Base-by-base conservation (phyloP, 306 rosid genomes). In the Herpetospermum pedunculosum region DNA sequence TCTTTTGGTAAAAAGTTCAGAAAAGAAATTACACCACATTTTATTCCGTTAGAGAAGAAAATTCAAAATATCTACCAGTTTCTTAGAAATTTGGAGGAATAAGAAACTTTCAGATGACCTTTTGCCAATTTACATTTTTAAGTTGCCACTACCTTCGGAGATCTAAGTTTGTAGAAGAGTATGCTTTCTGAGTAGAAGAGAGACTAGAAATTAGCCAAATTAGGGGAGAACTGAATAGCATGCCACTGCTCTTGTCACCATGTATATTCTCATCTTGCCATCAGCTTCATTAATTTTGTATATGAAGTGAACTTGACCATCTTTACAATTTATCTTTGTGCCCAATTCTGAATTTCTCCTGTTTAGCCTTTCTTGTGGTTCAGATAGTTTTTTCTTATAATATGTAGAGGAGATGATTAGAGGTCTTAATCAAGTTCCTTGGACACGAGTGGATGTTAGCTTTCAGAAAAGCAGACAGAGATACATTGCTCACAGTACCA, bases 381-480 rank as follows among this genome's bases (percentile, higher is more conserved):
- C 55, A 46, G 16, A 38, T 54, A 68, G n/a, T n/a, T 70, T 75
- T 38, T 59, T 80, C 63, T 76, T 65, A 13, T 13, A 54, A 28
- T 35, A 7, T 80, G 83, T 46, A 94, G 98, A 94, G 88, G 88
- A 80, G 79, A 91, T 94, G 97, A 84, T 94, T 79, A 85, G 87
- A 77, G 99, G 99, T 55, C 97, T 91, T 76, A 89, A 86, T 48
- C 88, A 79, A 79, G 97, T 91, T 70, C 86, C 87, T 18, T 94
- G 99, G 98, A 96, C 87, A 79, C 95, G 99, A 49, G 96, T 94
- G 55, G 96, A 94, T 84, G 97, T 94, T 70, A 94, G 99, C 82
- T 94, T 94, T 81, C 88, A 74, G 8, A 89, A 85, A 63, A 94
- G 97, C 83, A 83, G 72, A 80, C 97, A 89, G 78, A 81, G 95